Base-by-base conservation (phyloP, 257 asterid species). In the Penstemon eatonii region DNA sequence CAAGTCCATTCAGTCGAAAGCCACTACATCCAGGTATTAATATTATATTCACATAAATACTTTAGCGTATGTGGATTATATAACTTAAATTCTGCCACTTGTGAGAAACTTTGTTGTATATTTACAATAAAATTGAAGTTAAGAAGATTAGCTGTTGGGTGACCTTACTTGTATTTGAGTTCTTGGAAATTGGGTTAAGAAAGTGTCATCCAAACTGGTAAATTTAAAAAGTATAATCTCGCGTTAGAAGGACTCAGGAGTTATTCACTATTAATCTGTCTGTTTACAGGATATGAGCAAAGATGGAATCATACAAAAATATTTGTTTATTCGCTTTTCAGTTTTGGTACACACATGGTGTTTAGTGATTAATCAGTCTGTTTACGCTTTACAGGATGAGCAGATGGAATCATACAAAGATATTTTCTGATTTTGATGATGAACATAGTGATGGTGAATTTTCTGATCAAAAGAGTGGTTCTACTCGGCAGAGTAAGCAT, bases 381-480 rank as follows among this genome's bases (percentile, higher is more conserved):
- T 72, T 72, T 63, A 53, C 96, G 90, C 33, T 25, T 25, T 54
- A 53, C 96, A 93, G 97, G 90, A 75, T 80, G 38, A 94, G 97
- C 80, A 76, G 78, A 83, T 91, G 97, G 97, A 91, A 94, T 72
- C 96, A 91, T 76, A 85, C 99, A 43, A 89, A 72, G 79, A 78
- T 94, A 74, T 94, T 94, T 74, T 91, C 96, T 59, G 99, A 94
- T 72, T 84, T 84, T 10, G 89, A 78, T 61, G 97, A 86, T 36
- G 89, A 78, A 70, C 76, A 72, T 50, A 82, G 85, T 71, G 95
- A 76, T 71, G 82, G 74, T 60, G 92, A 81, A 43, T 68, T 61
- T 75, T 75, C 67, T 66, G 86, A 76, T 38, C 70, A 40, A 33
- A 81, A 63, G 70, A 81, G 89, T 67, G 25, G 72, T 7, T 70